phyloP scores from a whole-genome alignment of 208 protist species.

The Leishmania mexicana region DNA sequence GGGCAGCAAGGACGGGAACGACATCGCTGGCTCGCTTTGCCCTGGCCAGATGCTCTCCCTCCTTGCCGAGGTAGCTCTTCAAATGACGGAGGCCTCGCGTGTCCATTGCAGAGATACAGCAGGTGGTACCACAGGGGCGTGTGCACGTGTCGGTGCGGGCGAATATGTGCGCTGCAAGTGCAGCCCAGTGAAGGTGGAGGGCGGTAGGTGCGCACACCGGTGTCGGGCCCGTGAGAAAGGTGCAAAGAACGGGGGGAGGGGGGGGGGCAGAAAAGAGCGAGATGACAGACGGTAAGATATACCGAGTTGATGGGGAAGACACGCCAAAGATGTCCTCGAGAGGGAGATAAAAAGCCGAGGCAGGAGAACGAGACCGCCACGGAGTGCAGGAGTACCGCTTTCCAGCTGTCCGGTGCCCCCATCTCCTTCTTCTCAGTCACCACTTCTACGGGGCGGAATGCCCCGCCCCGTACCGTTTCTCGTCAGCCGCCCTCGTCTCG shows the following conservation, averaged over 20 bases:
- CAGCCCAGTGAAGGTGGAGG: neutral
- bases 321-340: neutral
- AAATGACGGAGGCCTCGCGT: slow-evolving; percentile 55
- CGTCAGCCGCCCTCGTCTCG: neutral
- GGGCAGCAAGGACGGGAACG: slow-evolving; percentile 54
- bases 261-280: neutral
- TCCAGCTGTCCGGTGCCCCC: neutral
- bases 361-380: neutral
- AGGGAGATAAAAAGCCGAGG: neutral
- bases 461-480: neutral
- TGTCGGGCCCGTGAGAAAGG: neutral
- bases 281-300: neutral
- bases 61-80: slow-evolving; percentile 47
- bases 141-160: neutral
- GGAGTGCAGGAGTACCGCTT: neutral
- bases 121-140: neutral
- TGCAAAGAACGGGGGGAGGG: neutral
- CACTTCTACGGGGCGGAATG: neutral
- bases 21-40: slow-evolving; percentile 55
- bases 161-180: neutral
- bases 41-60: slow-evolving; percentile 24
- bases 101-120: slow-evolving; percentile 13
- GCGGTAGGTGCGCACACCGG: neutral
- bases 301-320: neutral
- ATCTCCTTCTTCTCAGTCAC: neutral